Evolutionary conservation across 345 rosid genomes (phyloP).

Genomic region (Moricandia moricandioides): DNA sequence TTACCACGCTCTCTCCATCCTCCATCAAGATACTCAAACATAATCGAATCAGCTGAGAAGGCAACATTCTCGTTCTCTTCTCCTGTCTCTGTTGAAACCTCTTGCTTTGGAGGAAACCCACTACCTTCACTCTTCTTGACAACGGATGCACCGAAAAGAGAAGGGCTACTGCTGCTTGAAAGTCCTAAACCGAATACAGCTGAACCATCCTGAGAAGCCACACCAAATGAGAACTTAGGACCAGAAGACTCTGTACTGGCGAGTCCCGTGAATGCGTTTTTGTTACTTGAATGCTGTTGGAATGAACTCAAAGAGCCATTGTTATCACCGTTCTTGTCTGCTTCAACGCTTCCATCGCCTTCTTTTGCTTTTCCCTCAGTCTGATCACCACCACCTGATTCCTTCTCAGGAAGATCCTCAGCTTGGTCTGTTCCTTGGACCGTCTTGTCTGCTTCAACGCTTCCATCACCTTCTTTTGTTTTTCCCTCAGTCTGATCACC

Average conservation of each 20-base stretch:
- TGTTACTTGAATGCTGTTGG: conserved; percentile 88
- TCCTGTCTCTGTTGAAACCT: conserved; percentile 81
- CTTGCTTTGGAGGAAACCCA: conserved; percentile 63
- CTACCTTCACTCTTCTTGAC: conserved; percentile 61
- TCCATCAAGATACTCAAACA: conserved; percentile 71
- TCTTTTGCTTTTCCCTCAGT: conserved; percentile 42
- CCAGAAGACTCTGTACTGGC: conserved; percentile 83
- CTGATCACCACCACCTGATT: conserved; percentile 36
- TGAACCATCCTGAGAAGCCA: conserved; percentile 53
- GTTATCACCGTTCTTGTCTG: conserved; percentile 47
- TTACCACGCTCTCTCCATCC: conserved; percentile 98
- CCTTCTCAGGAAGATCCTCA: conserved; percentile 41
- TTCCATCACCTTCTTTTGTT: no score
- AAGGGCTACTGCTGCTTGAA: conserved; percentile 61
- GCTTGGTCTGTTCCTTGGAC: conserved; percentile 43
- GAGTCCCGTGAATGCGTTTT: conserved; percentile 92
- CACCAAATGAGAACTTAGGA: conserved; percentile 67
- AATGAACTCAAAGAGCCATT: conserved; percentile 61
- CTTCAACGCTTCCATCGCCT: conserved; percentile 39
- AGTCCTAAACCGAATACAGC: conserved; percentile 53
- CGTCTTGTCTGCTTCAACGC: conserved; percentile 30
- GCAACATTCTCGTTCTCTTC: conserved; percentile 83
- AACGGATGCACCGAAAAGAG: conserved; percentile 52
- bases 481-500: conserved; percentile 36
- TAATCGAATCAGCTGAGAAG: conserved; percentile 71